Evolutionary conservation across 176 grass and related monocot species (phyloP), one percentile per base, ranked within the genome.

Genomic region (Bonia amplexicaulis): DNA sequence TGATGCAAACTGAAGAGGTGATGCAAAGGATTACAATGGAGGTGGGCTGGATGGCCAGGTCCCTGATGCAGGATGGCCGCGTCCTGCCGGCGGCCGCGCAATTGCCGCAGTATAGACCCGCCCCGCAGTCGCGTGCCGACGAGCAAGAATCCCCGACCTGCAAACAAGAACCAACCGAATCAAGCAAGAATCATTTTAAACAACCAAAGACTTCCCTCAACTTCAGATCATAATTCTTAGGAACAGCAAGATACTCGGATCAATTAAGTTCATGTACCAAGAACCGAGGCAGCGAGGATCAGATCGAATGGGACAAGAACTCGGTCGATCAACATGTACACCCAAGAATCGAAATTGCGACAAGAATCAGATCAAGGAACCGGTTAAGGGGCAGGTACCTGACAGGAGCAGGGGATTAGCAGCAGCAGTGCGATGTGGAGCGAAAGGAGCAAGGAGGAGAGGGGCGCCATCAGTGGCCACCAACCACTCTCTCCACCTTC

Each of bases 81-180:
- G 78, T 74, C 71, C 71, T 87, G 74, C 91, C 93, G 60, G 91
- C 16, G 47, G 93, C 89, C 26, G 96, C 83, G 91, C 96, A 98
- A 60, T 35, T 91, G 62, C 96, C 96, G 83, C 96, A 98, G 82
- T 95, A 95, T 10, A 95, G 89, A 15, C 91, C 96, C 3, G 53
- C 3, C 10, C 89, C 89, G 83, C 96, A 98, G 84, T 93, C 96
- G 55, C 76, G 68, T 33, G 66, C 88, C 10, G 93, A 85, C 55
- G 91, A 98, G 64, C 96, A 98, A n/a, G 87, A 63, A 76, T 81
- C 57, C 51, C 83, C 84, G 20, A 92, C 85, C 93, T 94, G 74
- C 51, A 80, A 65, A 47, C 62, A 78, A 76, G 7, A 72, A 65
- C 63, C 20, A 47, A 7, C 29, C 9, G 3, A 84, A 59, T 26